Evolutionary conservation across 1,284 basidiomycete genomes (phyloP), one percentile per base, ranked within the genome.

Genomic region (Ustilago loliicola): DNA sequence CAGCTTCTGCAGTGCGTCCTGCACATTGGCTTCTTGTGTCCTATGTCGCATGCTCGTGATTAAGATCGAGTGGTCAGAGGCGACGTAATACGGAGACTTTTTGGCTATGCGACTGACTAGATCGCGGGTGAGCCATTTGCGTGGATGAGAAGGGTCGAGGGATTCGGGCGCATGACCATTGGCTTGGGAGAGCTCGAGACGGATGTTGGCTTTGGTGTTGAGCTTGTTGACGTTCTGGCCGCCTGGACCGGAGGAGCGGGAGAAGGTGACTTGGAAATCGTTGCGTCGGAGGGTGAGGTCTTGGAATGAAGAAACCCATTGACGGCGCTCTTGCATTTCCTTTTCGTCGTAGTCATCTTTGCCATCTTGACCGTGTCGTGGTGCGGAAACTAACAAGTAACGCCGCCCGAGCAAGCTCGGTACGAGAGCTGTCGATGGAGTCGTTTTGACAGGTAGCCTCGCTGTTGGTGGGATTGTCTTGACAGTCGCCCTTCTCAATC

Each of bases 141-240:
- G 63, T 8, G 75, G 75, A 54, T 71, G 69, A 1, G 74, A 45
- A 2, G 66, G 50, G 10, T 73, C 65, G 23, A 70, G 58, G 1
- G 63, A 57, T 7, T 64, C 64, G 21, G 57, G 71, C 2, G 75
- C 66, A 34, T 73, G 75, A 13, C 32, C 32, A 1, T 27, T 47
- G 7, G 64, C 61, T 52, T 70, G 71, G 0, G 61, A 67, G 0
- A 80, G 69, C 8, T 74, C 71, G 45, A 80, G 74, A 0, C 77
- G 77, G 21, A 80, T 59, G 40, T 76, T 77, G 55, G 77, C 77
- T 52, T 80, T 80, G 15, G 77, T 80, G 53, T 74, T 80, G 65
- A 80, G 67, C 62, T 73, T 80, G 74, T 80, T 80, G 60, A 80
- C 77, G 52, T 80, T 80, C 52, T 80, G 77, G n/a, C 77, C 77